Percentiles rank a stretch among this genome's conserved stretches.
phyloP scores from a whole-genome alignment of 768 basidiomycete genomes.

The Hygrophorus russula region DNA sequence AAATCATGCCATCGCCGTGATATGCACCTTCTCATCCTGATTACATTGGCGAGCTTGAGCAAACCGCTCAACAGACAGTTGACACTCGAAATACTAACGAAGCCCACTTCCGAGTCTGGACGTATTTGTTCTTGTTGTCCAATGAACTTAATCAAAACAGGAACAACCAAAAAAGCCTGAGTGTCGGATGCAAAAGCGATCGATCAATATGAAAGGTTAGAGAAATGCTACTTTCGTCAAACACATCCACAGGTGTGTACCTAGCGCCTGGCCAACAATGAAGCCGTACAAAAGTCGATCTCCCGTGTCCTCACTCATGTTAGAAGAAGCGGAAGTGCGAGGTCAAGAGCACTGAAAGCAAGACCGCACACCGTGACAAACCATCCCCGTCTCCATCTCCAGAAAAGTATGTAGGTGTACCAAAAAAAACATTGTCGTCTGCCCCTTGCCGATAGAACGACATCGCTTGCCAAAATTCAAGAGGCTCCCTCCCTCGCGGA shows the following conservation, averaged over 20 bases:
- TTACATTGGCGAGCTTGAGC: no score
- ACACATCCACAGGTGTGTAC: constrained; percentile 24
- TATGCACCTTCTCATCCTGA: no score
- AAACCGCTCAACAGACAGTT: no score
- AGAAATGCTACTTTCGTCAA: not conserved
- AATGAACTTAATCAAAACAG: no score
- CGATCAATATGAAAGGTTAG: constrained; percentile 33
- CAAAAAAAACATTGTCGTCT: constrained; percentile 34
- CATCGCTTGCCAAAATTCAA: constrained; percentile 26
- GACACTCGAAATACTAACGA: no score
- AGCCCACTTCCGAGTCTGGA: no score
- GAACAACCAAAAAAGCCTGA: constrained; percentile 54
- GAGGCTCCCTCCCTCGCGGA: constrained; percentile 41
- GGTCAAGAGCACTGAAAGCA: constrained; percentile 9
- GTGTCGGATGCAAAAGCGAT: constrained; percentile 47
- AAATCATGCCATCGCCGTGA: no score
- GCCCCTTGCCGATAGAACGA: constrained; percentile 61
- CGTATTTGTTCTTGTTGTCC: no score
- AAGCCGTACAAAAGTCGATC: constrained; percentile 60
- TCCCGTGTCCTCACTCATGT: constrained; percentile 47
- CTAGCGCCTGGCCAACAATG: constrained; percentile 38
- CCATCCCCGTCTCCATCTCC: constrained; percentile 8
- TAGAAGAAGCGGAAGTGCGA: constrained; percentile 36
- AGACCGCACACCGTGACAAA: not conserved
- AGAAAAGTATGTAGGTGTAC: constrained; percentile 17